Evolutionary conservation across 345 rosid species (phyloP).

Genomic region (Isatis tinctoria): DNA sequence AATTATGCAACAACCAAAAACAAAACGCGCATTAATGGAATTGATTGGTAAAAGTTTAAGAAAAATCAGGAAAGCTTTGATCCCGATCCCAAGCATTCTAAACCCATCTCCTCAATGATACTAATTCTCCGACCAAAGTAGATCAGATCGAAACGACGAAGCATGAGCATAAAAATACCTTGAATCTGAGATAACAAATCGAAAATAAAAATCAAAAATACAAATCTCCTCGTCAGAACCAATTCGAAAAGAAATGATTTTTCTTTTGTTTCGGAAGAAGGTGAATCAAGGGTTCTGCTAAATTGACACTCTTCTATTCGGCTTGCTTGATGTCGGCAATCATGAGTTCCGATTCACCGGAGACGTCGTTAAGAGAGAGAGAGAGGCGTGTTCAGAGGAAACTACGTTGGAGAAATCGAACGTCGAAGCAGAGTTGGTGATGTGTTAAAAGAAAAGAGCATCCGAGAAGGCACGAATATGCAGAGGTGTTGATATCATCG

Average conservation of each 20-base stretch:
- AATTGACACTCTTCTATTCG: background rate
- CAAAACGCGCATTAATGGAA: too few relatives aligned
- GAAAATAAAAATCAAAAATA: too few relatives aligned
- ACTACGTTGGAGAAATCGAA: slow-evolving; percentile 4
- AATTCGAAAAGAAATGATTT: background rate
- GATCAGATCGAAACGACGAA: slow-evolving; percentile 13
- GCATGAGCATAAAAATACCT: slow-evolving; percentile 8
- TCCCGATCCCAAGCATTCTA: too few relatives aligned
- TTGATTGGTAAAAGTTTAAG: too few relatives aligned
- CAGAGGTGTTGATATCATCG: too few relatives aligned
- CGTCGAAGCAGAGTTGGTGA: too few relatives aligned
- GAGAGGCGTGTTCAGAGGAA: slow-evolving; percentile 11
- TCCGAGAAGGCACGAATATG: too few relatives aligned
- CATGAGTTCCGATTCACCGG: slow-evolving; percentile 4
- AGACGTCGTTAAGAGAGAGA: slow-evolving; percentile 14
- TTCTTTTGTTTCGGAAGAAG: background rate
- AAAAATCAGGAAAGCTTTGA: too few relatives aligned
- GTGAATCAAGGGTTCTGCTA: background rate
- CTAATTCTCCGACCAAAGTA: background rate
- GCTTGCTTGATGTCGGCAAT: background rate
- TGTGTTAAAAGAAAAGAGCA: too few relatives aligned
- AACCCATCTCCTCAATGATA: background rate
- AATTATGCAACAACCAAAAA: too few relatives aligned
- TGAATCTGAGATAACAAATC: slow-evolving; percentile 17
- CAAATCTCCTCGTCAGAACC: slow-evolving; percentile 1